Evolutionary conservation across 2,329 filamentous ascomycete genomes (phyloP), one percentile per base, ranked within the genome.

Genomic region (Dichotomopilus funicola): DNA sequence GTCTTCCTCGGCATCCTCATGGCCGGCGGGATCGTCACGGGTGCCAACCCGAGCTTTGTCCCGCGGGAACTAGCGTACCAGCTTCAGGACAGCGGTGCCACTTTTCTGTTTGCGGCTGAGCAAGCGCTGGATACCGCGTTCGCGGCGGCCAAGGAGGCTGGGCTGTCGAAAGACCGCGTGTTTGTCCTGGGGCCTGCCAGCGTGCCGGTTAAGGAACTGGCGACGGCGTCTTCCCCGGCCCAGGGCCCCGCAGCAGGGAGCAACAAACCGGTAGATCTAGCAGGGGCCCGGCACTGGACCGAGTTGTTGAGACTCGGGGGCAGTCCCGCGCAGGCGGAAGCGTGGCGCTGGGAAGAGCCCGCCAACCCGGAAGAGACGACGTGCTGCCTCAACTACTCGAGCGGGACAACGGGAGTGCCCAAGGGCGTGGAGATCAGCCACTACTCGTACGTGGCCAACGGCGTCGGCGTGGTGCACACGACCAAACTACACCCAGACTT

Each of bases 361-460:
- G 68, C 72, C 0, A 73, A 78, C 42, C 71, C 81, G 1, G 76
- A 76, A 56, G 68, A 72, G 31, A 76, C 78, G 5, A 80, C 81
- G 1, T 82, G 86, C 62, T 85, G 82, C 31, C 78, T 95, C 59
- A 94, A 95, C 70, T 95, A 92, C 71, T 88, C 83, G 61, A 86
- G 81, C 35, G 83, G 89, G 9, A 91, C 87, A 1, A 95, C 90
- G 0, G 89, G 90, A 6, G 77, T 90, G 4, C 88, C 89, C 8
- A 95, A 95, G 68, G 90, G 90, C 9, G 89, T 94, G 11, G 83
- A 88, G 70, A 87, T 94, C 61, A 83, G 84, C n/a, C 89, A 95
- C 70, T 74, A 76, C 57, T 87, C 89, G 62, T 88, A 89, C 64
- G 80, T 91, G 44, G 78, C 88, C 59, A 92, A 92, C 66, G 79